Evolutionary conservation across 179 eudicot species (phyloP).

Genomic region (Heliamphora pulchella): DNA sequence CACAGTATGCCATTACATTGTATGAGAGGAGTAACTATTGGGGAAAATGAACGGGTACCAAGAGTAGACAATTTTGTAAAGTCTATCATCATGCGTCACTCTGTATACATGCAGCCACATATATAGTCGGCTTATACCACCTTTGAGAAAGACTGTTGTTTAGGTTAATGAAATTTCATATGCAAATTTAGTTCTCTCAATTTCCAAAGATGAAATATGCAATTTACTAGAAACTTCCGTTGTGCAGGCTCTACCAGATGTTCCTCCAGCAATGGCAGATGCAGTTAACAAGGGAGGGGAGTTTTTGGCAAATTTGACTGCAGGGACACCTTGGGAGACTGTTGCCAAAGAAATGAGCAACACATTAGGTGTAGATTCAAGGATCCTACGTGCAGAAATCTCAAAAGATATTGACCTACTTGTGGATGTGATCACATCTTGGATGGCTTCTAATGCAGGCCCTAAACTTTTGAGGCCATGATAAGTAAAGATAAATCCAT

Average conservation of each 20-base stretch:
- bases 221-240: slow-evolving; percentile 2
- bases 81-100: neutral
- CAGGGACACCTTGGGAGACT: slow-evolving; percentile 89
- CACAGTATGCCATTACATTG: neutral
- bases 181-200: neutral
- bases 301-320: slow-evolving; percentile 58
- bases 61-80: neutral
- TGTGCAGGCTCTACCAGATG: slow-evolving; percentile 81
- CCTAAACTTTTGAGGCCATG: slow-evolving; percentile 43
- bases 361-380: slow-evolving; percentile 58
- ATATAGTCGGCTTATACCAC: neutral
- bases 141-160: neutral
- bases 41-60: neutral
- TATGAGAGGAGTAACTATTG: neutral
- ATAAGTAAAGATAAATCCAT: neutral
- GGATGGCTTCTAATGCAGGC: slow-evolving; percentile 55
- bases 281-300: slow-evolving; percentile 87
- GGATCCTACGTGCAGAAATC: slow-evolving; percentile 39
- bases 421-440: slow-evolving; percentile 65
- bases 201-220: neutral
- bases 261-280: slow-evolving; percentile 89
- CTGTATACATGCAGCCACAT: neutral
- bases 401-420: slow-evolving; percentile 65
- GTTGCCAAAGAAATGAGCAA: slow-evolving; percentile 64
- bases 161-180: neutral